Evolutionary conservation across 345 rosid genomes (phyloP), one percentile per base, ranked within the genome.

Genomic region (Limnanthes douglasii): DNA sequence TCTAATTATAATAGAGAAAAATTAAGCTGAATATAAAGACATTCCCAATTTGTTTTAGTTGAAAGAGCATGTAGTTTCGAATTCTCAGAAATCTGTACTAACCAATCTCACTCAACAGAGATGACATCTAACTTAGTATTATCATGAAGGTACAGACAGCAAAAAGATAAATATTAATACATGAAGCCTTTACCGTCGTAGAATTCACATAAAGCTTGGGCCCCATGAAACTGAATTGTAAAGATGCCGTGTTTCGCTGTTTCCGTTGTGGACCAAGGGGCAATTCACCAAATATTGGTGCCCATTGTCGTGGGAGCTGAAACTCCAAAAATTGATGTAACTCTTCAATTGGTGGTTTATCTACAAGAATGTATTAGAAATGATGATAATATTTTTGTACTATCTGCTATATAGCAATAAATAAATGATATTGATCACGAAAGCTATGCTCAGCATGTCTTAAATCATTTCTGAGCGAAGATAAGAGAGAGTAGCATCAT

Each of bases 281-380:
- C 55, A 80, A 92, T 34, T 90, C 98, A 45, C 88, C 77, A 65
- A 90, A 90, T 40, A 77, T 80, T 8, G 98, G 98, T 7, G 98
- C 98, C 98, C 98, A 84, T 26, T 74, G 94, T 51, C 92, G 68
- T 6, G 95, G 95, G 37, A 90, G 71, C 66, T 90, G 96, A 65
- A 90, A 84, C 54, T 90, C 98, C 53, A 90, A 53, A 64, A 90
- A 90, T 64, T 84, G 95, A 49, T 77, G 92, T 14, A 90, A 82
- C 61, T 90, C 98, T 64, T 62, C 75, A 34, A 75, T 65, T 11
- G 94, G 95, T 21, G 96, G 98, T 57, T 84, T 84, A 75, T 84
- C 98, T 84, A 62, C 53, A 35, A 60, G 37, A 47, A 38, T 20
- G 46, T n/a, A n/a, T n/a, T n/a, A n/a, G n/a, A n/a, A n/a, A n/a